Percentiles rank a stretch among this genome's conserved stretches.
phyloP scores from a whole-genome alignment of 495 filamentous ascomycete species.

The Saxispiralis lemnorum region DNA sequence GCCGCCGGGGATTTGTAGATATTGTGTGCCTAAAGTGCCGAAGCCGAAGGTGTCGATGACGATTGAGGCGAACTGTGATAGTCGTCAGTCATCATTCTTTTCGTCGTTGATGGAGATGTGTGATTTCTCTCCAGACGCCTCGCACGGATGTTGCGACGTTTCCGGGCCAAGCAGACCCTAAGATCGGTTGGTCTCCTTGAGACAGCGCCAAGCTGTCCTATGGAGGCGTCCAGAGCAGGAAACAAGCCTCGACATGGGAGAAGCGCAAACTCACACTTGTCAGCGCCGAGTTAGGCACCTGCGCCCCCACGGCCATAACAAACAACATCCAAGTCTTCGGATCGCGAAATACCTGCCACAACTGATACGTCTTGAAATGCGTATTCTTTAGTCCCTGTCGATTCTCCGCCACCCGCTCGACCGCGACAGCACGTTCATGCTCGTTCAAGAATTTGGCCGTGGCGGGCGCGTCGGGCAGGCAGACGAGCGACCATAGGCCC shows the following conservation, averaged over 20 bases:
- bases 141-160: too few species aligned
- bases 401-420: conserved; percentile 30
- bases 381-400: conserved; percentile 31
- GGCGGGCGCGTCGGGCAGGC: conserved; percentile 30
- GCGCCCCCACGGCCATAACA: conserved; percentile 17
- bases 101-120: too few species aligned
- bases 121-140: too few species aligned
- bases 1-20: conserved; percentile 29
- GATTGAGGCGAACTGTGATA: conserved; percentile 19
- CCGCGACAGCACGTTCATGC: conserved; percentile 26
- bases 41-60: conserved; percentile 37
- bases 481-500: conserved; percentile 24
- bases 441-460: conserved; percentile 31
- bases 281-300: conserved; percentile 19
- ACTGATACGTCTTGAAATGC: conserved; percentile 32
- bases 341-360: conserved; percentile 30
- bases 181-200: too few species aligned
- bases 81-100: background rate
- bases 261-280: conserved; percentile 14
- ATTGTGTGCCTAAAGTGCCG: conserved; percentile 36
- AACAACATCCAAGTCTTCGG: conserved; percentile 33
- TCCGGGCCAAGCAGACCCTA: too few species aligned
- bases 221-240: too few species aligned
- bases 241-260: too few species aligned
- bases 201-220: too few species aligned